A percentile compares a stretch with the other conserved stretches of the same genome.
These are phyloP conservation scores for Peziza echinospora DNA, from an alignment of 495 filamentous ascomycete genomes.

Conservation along the genomic window DNA sequence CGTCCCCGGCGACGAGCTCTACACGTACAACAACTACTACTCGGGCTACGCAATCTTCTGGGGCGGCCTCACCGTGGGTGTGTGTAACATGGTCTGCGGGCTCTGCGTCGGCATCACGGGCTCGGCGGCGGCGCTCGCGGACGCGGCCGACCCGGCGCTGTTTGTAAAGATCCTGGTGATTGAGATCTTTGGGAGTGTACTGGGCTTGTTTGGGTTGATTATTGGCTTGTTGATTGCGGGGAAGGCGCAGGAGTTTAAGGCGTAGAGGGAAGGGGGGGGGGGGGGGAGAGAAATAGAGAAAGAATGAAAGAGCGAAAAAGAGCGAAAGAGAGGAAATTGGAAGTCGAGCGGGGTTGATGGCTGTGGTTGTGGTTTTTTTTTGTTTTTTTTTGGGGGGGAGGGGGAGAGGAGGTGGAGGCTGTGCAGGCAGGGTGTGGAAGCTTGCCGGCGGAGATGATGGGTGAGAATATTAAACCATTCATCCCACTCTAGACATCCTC, in stretches of 20 bases:
- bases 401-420: too few species aligned
- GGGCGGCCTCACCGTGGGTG: slow-evolving; percentile 77
- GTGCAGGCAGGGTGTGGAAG: too few species aligned
- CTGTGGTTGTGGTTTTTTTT: too few species aligned
- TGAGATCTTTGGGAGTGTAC: slow-evolving; percentile 96
- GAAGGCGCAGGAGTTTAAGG: slow-evolving; percentile 57
- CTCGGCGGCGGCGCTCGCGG: slow-evolving; percentile 83
- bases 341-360: too few species aligned
- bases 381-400: too few species aligned
- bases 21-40: slow-evolving; percentile 56
- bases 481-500: too few species aligned
- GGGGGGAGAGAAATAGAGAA: neutral
- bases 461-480: too few species aligned
- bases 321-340: neutral
- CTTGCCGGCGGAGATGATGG: too few species aligned
- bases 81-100: slow-evolving; percentile 90
- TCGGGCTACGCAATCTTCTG: slow-evolving; percentile 96
- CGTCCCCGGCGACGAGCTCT: slow-evolving; percentile 30
- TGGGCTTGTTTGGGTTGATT: slow-evolving; percentile 95
- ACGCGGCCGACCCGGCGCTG: slow-evolving; percentile 83
- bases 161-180: slow-evolving; percentile 99
- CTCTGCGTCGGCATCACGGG: slow-evolving; percentile 96
- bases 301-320: neutral
- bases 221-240: slow-evolving; percentile 69
- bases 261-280: too few species aligned